A percentile compares a stretch with the other conserved stretches of the same genome.
Conservation (phyloP, 2,329 filamentous ascomycete genomes). For the Claviceps paspali region DNA sequence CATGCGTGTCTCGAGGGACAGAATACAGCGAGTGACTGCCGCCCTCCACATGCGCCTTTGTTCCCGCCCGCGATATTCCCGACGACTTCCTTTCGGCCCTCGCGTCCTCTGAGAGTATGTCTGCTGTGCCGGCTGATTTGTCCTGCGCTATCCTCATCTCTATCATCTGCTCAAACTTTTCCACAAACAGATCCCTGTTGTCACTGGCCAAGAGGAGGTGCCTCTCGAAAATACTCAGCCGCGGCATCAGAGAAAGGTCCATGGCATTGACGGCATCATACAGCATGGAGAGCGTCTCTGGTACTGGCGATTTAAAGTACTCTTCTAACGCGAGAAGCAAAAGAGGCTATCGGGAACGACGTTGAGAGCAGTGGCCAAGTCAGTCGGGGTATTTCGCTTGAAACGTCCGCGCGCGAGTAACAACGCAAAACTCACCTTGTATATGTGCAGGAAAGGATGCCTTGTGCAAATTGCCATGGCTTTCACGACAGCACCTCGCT, state of each 20-base stretch:
- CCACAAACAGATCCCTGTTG: slow-evolving; percentile 89
- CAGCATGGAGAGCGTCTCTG: slow-evolving; percentile 73
- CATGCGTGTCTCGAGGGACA: slow-evolving; percentile 86
- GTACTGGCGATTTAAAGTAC: slow-evolving; percentile 84
- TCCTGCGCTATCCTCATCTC: slow-evolving; percentile 63
- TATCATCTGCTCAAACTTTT: slow-evolving; percentile 94
- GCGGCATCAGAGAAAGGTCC: slow-evolving; percentile 89
- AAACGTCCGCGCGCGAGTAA: too few species aligned
- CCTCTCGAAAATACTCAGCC: slow-evolving; percentile 66
- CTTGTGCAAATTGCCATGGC: slow-evolving; percentile 98
- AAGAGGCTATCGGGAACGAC: slow-evolving; percentile 46
- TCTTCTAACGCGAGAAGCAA: slow-evolving; percentile 84
- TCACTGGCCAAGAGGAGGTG: slow-evolving; percentile 80
- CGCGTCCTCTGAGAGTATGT: slow-evolving; percentile 26
- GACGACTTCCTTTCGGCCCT: slow-evolving; percentile 30
- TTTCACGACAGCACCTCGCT: slow-evolving; percentile 88
- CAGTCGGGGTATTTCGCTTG: not conserved
- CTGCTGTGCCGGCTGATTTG: slow-evolving; percentile 25
- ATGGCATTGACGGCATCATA: slow-evolving; percentile 92
- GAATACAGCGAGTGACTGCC: slow-evolving; percentile 45
- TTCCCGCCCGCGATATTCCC: slow-evolving; percentile 43
- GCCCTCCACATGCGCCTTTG: slow-evolving; percentile 47
- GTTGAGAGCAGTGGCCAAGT: not conserved
- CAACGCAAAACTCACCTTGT: slow-evolving; percentile 67
- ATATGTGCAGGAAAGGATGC: slow-evolving; percentile 95